Percentiles rank a stretch among this genome's conserved stretches.
phyloP scores from a whole-genome alignment of 306 rosid genomes.

The Begonia peltatifolia region DNA sequence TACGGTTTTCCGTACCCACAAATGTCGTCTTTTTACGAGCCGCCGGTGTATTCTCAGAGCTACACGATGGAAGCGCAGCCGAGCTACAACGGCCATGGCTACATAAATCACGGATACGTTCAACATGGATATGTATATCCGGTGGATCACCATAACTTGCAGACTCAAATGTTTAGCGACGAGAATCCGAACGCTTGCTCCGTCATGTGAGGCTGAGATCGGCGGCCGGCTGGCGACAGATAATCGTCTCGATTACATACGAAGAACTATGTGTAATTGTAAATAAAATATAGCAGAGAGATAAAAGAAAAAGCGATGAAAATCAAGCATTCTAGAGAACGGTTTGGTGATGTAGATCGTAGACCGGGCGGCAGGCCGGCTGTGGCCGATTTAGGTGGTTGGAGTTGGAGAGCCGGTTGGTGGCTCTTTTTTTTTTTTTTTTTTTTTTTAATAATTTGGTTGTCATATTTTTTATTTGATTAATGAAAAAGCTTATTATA shows the following conservation, averaged over 20 bases:
- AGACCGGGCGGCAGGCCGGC: slow-evolving; percentile 2
- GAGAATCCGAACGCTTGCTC: slow-evolving; percentile 66
- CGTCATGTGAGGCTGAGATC: slow-evolving; percentile 26
- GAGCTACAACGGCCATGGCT: slow-evolving; percentile 18
- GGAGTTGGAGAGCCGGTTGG: slow-evolving; percentile 2
- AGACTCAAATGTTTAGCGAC: slow-evolving; percentile 32
- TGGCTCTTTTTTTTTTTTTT: background rate
- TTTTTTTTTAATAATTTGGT: background rate
- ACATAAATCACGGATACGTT: slow-evolving; percentile 17
- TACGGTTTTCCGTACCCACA: slow-evolving; percentile 16
- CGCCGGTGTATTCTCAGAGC: slow-evolving; percentile 7
- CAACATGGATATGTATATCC: slow-evolving; percentile 5
- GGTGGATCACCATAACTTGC: background rate
- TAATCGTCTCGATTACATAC: background rate
- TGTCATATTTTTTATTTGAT: slow-evolving; percentile 1
- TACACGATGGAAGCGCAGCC: slow-evolving; percentile 20
- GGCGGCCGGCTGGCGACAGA: slow-evolving; percentile 1
- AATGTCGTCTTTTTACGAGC: slow-evolving; percentile 9
- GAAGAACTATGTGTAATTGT: background rate
- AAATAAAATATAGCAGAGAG: background rate
- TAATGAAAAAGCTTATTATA: background rate
- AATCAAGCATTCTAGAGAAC: background rate
- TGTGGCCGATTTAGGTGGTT: slow-evolving; percentile 12
- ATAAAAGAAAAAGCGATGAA: background rate
- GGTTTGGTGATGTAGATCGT: background rate